Evolutionary conservation across 306 rosid genomes (phyloP), one percentile per base, ranked within the genome.

Genomic region (Malus fusca): DNA sequence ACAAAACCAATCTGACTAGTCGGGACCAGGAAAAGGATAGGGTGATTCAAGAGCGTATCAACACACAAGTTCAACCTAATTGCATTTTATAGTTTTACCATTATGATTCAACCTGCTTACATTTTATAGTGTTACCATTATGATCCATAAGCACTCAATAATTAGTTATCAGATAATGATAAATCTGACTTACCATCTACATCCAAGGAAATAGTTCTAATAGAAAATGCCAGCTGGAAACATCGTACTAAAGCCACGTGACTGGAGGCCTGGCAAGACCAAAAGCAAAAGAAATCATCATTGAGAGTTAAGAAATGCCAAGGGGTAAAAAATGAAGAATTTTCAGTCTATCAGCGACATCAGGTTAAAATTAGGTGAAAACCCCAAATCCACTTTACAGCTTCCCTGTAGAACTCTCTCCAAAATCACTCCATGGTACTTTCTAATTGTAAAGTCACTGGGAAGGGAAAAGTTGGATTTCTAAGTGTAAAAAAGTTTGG

Each of bases 171-270:
- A 71, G 12, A n/a, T n/a, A 40, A 72, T 55, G 17, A 70, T 15
- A 35, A 26, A 22, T 26, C 37, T 22, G 35, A 83, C 85, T 70
- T 69, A 92, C 98, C 97, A 87, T 93, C 90, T 80, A 79, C 80
- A 64, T 88, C 91, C 84, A 88, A 65, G 63, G 97, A 84, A 76
- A 95, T 25, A 74, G 84, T 85, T 79, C 87, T 75, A 33, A 92
- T 87, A 82, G 99, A 89, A 75, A 95, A 87, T 68, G 97, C 97
- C 77, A 95, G 83, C 89, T 95, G 99, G 88, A 95, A 92, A 81
- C 96, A 92, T 89, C 93, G 84, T 68, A 85, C 93, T 73, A 95
- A 80, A 77, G 93, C 90, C 88, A 79, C 73, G 84, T 90, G 87
- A 75, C 85, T 85, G 59, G 97, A 87, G 66, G 92, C 83, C 99